Conservation (phyloP, 768 basidiomycete species). For the Pleurotus eryngii region DNA sequence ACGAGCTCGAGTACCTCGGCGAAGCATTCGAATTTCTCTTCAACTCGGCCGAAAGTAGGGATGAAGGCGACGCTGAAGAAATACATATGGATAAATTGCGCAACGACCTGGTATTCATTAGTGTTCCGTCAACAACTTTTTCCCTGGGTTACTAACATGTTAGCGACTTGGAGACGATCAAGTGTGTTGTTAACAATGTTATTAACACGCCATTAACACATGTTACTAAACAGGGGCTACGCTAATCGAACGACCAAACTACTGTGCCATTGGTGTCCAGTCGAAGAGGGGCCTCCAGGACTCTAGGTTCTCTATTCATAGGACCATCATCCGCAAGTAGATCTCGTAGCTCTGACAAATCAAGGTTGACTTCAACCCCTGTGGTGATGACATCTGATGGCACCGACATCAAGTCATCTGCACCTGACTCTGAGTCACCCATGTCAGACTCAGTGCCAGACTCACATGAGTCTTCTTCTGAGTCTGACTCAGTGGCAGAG, state of each 20-base stretch:
- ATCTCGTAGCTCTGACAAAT: background rate
- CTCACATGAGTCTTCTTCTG: no score
- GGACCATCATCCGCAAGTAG: background rate
- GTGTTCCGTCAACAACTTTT: no score
- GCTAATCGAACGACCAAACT: background rate
- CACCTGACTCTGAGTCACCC: no score
- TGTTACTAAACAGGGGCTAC: background rate
- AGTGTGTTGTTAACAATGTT: no score
- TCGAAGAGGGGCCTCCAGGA: background rate
- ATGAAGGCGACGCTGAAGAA: conserved; percentile 40
- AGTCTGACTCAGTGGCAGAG: no score
- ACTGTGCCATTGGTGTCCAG: no score
- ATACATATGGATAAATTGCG: conserved; percentile 79
- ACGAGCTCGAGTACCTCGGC: conserved; percentile 90
- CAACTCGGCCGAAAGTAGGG: conserved; percentile 58
- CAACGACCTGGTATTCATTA: conserved; percentile 85
- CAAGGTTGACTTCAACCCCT: background rate
- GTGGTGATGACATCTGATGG: background rate
- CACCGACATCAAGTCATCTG: background rate
- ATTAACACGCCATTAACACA: background rate
- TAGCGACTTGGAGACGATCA: no score
- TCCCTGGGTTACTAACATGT: background rate
- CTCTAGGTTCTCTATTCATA: background rate
- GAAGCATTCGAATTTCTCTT: conserved; percentile 87
- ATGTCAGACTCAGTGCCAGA: background rate